Evolutionary conservation across 2,329 filamentous ascomycete genomes (phyloP).

Genomic region (Aspergillus sp.): DNA sequence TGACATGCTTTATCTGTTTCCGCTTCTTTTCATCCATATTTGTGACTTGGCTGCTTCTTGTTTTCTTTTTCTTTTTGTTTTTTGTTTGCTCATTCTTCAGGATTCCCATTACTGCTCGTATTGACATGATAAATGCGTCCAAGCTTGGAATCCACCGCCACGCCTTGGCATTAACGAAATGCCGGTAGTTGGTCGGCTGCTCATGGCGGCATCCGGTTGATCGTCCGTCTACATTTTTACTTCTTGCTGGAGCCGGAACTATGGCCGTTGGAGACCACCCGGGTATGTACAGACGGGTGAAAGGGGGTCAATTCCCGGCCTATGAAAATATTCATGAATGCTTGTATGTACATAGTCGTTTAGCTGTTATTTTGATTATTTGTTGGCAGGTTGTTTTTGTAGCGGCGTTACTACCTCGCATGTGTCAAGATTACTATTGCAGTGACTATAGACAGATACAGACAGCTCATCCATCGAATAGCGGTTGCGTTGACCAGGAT

Average conservation of each 20-base stretch:
- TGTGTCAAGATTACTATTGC: background rate
- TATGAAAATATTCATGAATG: background rate
- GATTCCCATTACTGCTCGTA: constrained; percentile 18
- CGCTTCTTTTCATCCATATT: constrained; percentile 8
- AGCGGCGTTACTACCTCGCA: background rate
- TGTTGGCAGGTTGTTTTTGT: background rate
- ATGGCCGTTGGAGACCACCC: background rate
- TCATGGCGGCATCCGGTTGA: background rate
- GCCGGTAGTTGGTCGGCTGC: background rate
- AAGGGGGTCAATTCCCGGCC: no score
- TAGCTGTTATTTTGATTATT: background rate
- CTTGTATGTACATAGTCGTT: background rate
- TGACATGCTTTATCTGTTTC: constrained; percentile 3
- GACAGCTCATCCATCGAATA: no score
- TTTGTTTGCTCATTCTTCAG: constrained; percentile 11
- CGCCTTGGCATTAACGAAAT: background rate
- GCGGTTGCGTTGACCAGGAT: no score
- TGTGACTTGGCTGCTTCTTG: constrained; percentile 10
- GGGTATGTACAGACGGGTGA: background rate
- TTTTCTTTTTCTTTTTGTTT: constrained; percentile 1
- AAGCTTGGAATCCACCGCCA: background rate
- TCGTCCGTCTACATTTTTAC: no score
- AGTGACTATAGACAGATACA: no score
- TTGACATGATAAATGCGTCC: background rate
- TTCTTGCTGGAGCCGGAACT: no score